Evolutionary conservation across 2,329 filamentous ascomycete species (phyloP), one percentile per base, ranked within the genome.

Genomic region (Sordariomycetes sp.): DNA sequence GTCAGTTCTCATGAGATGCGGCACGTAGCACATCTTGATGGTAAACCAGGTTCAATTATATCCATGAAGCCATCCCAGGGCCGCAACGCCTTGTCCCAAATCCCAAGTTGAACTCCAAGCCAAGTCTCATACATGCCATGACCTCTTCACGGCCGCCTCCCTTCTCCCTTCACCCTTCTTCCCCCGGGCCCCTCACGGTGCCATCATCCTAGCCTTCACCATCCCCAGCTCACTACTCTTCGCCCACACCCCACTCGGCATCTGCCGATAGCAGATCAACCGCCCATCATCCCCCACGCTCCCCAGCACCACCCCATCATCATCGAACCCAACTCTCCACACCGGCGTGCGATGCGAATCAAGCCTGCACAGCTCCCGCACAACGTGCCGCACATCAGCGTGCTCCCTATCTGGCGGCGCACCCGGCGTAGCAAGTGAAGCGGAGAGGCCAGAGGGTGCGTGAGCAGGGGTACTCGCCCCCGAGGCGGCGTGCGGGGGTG

Each of bases 251-350:
- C 80, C 80, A 59, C 77, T 76, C 0, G 80, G 79, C 50, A 73
- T 76, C 68, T 84, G 80, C 15, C 82, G 76, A 65, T 82, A 85
- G 60, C 82, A 81, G 63, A 83, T 69, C 59, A 86, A 65, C 66
- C 76, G 80, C 12, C 86, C 88, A 67, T 91, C 87, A 61, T 92
- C 88, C 2, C 87, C 87, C 1, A 87, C 87, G 48, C 84, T 87
- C 1, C 87, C 83, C 8, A 92, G 72, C 13, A 91, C 78, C 67
- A 89, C 86, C 4, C 86, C 86, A 72, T 82, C 76, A 57, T 79
- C 77, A 63, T 84, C 81, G 63, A 90, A 92, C 1, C 80, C 80
- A 2, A 91, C 82, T 24, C 86, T 76, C 87, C 87, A 92, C 1
- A 90, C 85, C 1, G 86, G 86, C 20, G 82, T 84, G 54, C 82